These are phyloP conservation scores for Nemania bipapillata DNA, from an alignment of 2,329 filamentous ascomycete species.

Conservation along the genomic window DNA sequence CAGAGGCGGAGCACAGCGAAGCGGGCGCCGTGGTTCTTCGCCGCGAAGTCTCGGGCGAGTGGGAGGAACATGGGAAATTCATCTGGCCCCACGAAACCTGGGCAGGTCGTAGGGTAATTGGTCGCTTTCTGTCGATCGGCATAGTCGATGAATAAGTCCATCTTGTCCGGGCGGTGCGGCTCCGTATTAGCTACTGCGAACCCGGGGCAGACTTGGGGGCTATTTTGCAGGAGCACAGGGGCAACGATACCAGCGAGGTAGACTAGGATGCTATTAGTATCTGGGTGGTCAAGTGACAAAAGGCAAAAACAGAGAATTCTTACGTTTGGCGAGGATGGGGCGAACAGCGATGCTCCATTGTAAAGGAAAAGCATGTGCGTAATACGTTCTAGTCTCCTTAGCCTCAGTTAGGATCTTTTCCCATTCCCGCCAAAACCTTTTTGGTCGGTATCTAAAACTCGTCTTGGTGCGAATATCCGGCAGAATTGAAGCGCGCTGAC, in stretches of 20 bases:
- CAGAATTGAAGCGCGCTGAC: conserved; percentile 53
- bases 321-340: conserved; percentile 55
- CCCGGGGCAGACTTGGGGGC: conserved; percentile 49
- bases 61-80: conserved; percentile 51
- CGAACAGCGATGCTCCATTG: conserved; percentile 57
- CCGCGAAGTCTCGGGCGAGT: conserved; percentile 49
- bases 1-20: conserved; percentile 60
- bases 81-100: conserved; percentile 49
- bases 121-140: conserved; percentile 43
- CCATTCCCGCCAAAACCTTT: conserved; percentile 55
- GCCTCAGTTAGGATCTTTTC: conserved; percentile 46
- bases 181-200: conserved; percentile 55
- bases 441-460: conserved; percentile 54
- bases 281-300: neutral
- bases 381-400: conserved; percentile 33
- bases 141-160: conserved; percentile 60
- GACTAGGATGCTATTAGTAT: conserved; percentile 46
- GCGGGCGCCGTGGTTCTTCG: conserved; percentile 40
- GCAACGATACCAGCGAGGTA: conserved; percentile 60
- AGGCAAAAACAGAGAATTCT: conserved; percentile 6
- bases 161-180: conserved; percentile 48
- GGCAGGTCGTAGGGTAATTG: conserved; percentile 45
- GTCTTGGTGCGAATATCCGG: conserved; percentile 54
- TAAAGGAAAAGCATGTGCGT: conserved; percentile 49
- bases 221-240: conserved; percentile 45